A percentile compares a stretch with the other conserved stretches of the same genome.
Evolutionary conservation across 116 monocot genomes (phyloP).

Genomic region (Phalaenopsis hybrid): DNA sequence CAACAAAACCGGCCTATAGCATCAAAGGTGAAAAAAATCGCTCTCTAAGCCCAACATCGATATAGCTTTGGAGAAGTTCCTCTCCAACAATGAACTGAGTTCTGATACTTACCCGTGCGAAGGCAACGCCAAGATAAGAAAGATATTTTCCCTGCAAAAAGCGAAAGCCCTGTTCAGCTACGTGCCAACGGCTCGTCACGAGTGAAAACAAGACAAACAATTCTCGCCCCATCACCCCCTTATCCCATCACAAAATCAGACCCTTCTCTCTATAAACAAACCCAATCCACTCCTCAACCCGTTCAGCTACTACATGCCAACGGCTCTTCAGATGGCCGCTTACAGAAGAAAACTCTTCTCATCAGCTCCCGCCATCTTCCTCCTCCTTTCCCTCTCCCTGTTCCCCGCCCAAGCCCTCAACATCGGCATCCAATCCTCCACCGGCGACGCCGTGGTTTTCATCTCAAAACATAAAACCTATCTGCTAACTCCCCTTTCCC

Average conservation of each 20-base stretch:
- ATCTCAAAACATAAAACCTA: too few species aligned
- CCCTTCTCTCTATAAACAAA: not conserved
- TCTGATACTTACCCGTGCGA: too few species aligned
- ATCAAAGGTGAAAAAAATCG: too few species aligned
- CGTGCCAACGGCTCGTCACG: not conserved
- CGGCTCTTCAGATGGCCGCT: not conserved
- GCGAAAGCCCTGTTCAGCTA: not conserved
- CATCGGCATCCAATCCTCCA: constrained; percentile 49
- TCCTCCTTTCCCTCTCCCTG: constrained; percentile 4
- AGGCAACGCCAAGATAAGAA: too few species aligned
- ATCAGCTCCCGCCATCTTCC: constrained; percentile 1
- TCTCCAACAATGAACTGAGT: too few species aligned
- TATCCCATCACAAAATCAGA: not conserved
- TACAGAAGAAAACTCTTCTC: not conserved
- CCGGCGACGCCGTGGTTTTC: constrained; percentile 21
- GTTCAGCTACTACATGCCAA: too few species aligned
- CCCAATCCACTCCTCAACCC: not conserved
- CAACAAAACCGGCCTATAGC: too few species aligned
- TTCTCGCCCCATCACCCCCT: not conserved
- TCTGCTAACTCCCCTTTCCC: not conserved
- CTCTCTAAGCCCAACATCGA: too few species aligned
- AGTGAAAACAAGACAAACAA: not conserved
- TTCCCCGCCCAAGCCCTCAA: constrained; percentile 41
- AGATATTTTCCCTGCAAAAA: too few species aligned
- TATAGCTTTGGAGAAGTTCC: too few species aligned